Base-by-base conservation (phyloP, 768 basidiomycete species). In the Gloeostereum incarnatum region DNA sequence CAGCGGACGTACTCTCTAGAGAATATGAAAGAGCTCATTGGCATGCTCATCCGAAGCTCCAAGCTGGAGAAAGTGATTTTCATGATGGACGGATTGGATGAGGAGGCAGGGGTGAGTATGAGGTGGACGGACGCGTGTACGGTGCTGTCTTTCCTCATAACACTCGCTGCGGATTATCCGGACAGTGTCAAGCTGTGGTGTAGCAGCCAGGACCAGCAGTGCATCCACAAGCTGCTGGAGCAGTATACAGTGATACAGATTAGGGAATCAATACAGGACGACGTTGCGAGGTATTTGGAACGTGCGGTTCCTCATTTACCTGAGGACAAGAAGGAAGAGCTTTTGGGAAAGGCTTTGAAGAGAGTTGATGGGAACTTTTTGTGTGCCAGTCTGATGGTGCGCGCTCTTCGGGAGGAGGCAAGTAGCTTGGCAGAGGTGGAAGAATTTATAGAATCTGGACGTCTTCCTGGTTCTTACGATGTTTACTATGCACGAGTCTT, bases 81-180 rank as follows among this genome's bases (percentile, higher is more conserved):
- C 40, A 36, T 56, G 24, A 13, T 57, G 6, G 56, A 57, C 20
- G 56, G 54, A 18, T 47, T 57, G 18, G 56, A 57, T 38, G 53
- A 57, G 35, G 54, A 49, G 14, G 38, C 38, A 2, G 27, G 17
- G n/a, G 33, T 31, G 19, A 9, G 11, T 16, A 18, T 16, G 9
- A 41, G 45, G 14, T 53, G 50, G 49, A 24, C 23, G 7, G 54
- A 52, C 22, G 45, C 46, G 1, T 27, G 20, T 5, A 20, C 41
- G 1, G 38, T 44, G 5, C 40, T 55, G 8, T 31, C 39, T 5
- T 48, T 53, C 31, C 32, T 55, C 4, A 24, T 43, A 16, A 9
- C 26, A 11, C 41, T 56, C 5, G 36, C 40, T 21, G 24, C 41
- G 7, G 41, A 38, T 2, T 38, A 22, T 26, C 47, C 47, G 5